Base-by-base conservation (phyloP, 257 asterid species). In the Hygrophila difformis region DNA sequence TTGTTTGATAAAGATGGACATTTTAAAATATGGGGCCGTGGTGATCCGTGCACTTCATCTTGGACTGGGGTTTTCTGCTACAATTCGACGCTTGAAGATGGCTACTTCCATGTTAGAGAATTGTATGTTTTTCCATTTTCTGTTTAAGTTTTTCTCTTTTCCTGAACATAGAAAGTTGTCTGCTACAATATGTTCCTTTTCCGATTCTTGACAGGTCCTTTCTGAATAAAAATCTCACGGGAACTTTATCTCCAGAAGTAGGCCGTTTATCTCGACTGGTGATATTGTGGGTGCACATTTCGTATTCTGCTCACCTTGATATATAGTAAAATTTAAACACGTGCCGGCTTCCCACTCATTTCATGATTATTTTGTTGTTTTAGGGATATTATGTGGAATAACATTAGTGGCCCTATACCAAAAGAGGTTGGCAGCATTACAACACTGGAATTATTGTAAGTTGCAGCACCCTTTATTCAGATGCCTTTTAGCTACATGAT, bases 381-480 rank as follows among this genome's bases (percentile, higher is more conserved):
- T 33, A 1, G 37, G 37, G 37, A 33, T 70, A 57, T 87, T 60
- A 83, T 87, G 97, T 81, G 97, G 92, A 87, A 87, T 75, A 57
- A n/a, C 29, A 74, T 87, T 60, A 61, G 71, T 7, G 95, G 97
- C 56, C 67, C 57, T 17, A 87, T 87, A 62, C 97, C 97, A 19
- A 81, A 74, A 77, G 95, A 83, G 80, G 83, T 83, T 19, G 93
- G 97, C 61, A 80, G 66, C 60, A 60, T 87, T 22, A 48, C 70
- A 49, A 38, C 88, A 13, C 72, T 87, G 46, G 43, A 68, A 55
- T 58, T 87, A 47, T 52, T 87, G 97, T 87, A 71, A 80, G 95
- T 77, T 33, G 37, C 37, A 33, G 12, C 12, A 1, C 37, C 6
- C 6, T 5, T 9, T 12, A 5, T 5, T 33, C 6, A 33, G 12